Evolutionary conservation across 768 basidiomycete genomes (phyloP), one percentile per base, ranked within the genome.

Genomic region (Rhizopogon sp.): DNA sequence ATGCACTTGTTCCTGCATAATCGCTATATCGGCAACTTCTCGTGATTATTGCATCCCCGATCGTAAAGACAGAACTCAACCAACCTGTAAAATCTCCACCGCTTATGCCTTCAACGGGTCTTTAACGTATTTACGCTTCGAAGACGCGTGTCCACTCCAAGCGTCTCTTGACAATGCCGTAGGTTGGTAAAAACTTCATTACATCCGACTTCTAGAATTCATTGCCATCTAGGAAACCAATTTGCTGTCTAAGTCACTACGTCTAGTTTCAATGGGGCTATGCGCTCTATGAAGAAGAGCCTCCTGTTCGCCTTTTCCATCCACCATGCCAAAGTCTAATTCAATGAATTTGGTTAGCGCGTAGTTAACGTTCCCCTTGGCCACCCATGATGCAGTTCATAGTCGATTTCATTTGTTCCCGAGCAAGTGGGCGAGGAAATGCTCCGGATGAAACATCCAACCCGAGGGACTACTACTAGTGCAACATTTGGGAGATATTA

Each of bases 31-130:
- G 31, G 35, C 42, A 25, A 43, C 6, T 37, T 56, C 35, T 56
- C 55, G 53, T 54, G 28, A 55, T 54, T 42, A 54, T 57, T 57
- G 53, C 44, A 37, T 37, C 35, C 35, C 43, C 35, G 28, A 33
- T 47, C 52, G 53, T 46, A 54, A 45, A 7, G 52, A 53, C 55
- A 43, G 52, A 56, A 28, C 29, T 53, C 53, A 43, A 63, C 46
- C 13, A 42, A 29, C 17, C 51, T 31, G 31, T 25, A 39, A 43
- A 52, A 16, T 25, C 49, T 25, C 45, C 49, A 55, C 39, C 52
- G 37, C 50, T 31, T 33, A 41, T 35, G 11, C 17, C 1, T 43
- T 29, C 49, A 50, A 42, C 14, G 13, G 28, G 49, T 42, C 33
- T 14, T 51, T 28, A 29, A 50, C 45, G 31, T 41, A 17, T 43